These are phyloP conservation scores for Hygrophorus pudorinus DNA, from an alignment of 768 basidiomycete species.

Conservation along the genomic window DNA sequence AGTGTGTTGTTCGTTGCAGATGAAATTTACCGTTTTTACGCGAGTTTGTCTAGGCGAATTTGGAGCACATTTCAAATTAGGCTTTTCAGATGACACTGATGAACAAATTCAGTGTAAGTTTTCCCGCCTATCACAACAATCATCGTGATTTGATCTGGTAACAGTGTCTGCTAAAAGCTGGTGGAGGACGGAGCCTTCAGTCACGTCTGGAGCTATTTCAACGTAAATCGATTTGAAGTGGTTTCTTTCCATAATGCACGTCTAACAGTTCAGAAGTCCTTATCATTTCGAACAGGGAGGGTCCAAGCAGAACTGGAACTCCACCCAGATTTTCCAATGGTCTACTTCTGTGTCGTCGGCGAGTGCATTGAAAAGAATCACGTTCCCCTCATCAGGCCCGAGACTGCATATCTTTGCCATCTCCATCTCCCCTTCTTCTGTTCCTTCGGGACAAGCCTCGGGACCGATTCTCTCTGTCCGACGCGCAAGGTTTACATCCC, in stretches of 20 bases:
- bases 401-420: slow-evolving; percentile 39
- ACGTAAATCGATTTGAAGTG: slow-evolving; percentile 20
- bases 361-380: slow-evolving; percentile 29
- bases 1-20: slow-evolving; percentile 14
- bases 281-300: slow-evolving; percentile 31
- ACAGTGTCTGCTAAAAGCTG: slow-evolving; percentile 36
- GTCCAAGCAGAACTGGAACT: slow-evolving; percentile 28
- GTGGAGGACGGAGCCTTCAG: slow-evolving; percentile 27
- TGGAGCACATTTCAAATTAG: slow-evolving; percentile 24
- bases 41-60: slow-evolving; percentile 16
- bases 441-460: slow-evolving; percentile 5
- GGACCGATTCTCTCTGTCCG: slow-evolving; percentile 28
- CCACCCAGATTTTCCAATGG: slow-evolving; percentile 35
- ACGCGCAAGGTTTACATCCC: slow-evolving; percentile 31
- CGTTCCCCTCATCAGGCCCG: slow-evolving; percentile 25
- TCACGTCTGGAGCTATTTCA: slow-evolving; percentile 33
- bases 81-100: slow-evolving; percentile 26
- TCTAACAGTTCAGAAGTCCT: slow-evolving; percentile 21
- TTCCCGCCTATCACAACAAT: no score
- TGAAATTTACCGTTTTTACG: neutral
- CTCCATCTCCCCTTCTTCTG: slow-evolving; percentile 26
- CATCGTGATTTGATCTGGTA: neutral
- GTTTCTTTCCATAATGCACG: no score
- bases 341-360: slow-evolving; percentile 34
- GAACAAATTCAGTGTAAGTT: slow-evolving; percentile 24